Percentiles rank a stretch among this genome's conserved stretches.
phyloP scores from a whole-genome alignment of 2,329 filamentous ascomycete genomes.

The Colletotrichum agaves region DNA sequence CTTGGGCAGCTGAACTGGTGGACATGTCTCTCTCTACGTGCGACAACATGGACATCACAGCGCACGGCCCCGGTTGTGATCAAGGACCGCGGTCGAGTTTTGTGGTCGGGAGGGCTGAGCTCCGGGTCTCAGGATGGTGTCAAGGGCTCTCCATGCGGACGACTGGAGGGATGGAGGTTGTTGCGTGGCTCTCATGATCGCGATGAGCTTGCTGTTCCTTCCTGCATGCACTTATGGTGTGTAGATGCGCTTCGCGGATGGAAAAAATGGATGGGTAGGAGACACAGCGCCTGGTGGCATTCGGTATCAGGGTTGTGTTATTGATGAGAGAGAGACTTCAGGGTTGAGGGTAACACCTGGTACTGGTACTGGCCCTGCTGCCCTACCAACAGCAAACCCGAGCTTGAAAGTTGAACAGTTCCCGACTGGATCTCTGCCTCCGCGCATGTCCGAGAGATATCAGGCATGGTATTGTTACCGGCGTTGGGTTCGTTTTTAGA shows the following conservation, averaged over 20 bases:
- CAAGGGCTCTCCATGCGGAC: slow-evolving; percentile 13
- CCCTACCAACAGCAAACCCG: slow-evolving; percentile 3
- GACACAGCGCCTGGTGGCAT: not conserved
- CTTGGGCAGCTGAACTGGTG: not conserved
- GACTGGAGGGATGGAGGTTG: not conserved
- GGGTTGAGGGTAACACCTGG: not conserved
- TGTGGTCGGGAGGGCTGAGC: slow-evolving; percentile 24
- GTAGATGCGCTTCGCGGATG: slow-evolving; percentile 3
- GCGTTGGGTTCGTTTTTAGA: not conserved
- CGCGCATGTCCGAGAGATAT: slow-evolving; percentile 11
- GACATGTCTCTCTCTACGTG: slow-evolving; percentile 14
- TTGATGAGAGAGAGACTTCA: not conserved
- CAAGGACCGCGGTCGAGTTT: slow-evolving; percentile 12
- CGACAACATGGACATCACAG: slow-evolving; percentile 16
- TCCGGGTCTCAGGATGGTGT: slow-evolving; percentile 36
- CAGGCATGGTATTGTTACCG: slow-evolving; percentile 18
- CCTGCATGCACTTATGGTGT: not conserved
- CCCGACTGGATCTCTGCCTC: too few species aligned
- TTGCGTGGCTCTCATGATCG: not conserved
- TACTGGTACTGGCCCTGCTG: not conserved
- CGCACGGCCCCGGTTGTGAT: slow-evolving; percentile 29
- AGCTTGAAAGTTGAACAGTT: not conserved
- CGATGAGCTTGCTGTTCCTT: not conserved
- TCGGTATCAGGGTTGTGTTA: not conserved
- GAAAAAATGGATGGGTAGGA: not conserved